Base-by-base conservation (phyloP, 768 basidiomycete species). In the Pleurotus salmoneostramineus region DNA sequence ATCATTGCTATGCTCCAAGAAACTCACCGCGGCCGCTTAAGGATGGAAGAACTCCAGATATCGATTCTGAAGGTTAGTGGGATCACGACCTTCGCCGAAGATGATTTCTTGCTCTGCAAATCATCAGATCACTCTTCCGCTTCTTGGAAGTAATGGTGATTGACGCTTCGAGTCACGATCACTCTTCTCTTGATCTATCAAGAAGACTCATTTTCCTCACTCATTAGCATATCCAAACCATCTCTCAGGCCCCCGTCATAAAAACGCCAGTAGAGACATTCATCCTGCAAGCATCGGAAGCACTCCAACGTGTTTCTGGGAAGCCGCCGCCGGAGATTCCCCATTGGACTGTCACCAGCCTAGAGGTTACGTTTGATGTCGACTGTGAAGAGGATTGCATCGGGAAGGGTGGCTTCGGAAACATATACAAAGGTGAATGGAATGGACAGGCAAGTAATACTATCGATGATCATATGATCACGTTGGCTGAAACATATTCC, bases 371-470 rank as follows among this genome's bases (percentile, higher is more conserved):
- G 15, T 67, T 67, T 35, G 60, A 66, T 42, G 36, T 40, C 8
- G 51, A 54, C 27, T 35, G 43, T 11, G 51, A 54, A 17, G 51
- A 40, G 17, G 31, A 14, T 8, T 54, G 51, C 36, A 43, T 69
- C 27, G 69, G 69, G 5, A 60, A 59, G 37, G 69, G 69, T 11
- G 65, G 63, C 11, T 69, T 68, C 50, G 69, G 68, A 3, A 66
- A 62, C 8, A 65, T 71, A 8, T 68, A 63, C 52, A 50, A 63
- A 59, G 69, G 69, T 43, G 58, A 63, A n/a, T 69, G 68, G 69
- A 52, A 62, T 31, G 64, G 63, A n/a, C 61, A 64, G 58, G 40
- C 36, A 31, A 8, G 10, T 44, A 7, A 15, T 59, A 7, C 15
- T n/a, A 21, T 51, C 14, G 6, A 40, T n/a, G 5, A 17, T 45